Conservation (phyloP, 148 eudicot genomes). For the Rheum nobile region DNA sequence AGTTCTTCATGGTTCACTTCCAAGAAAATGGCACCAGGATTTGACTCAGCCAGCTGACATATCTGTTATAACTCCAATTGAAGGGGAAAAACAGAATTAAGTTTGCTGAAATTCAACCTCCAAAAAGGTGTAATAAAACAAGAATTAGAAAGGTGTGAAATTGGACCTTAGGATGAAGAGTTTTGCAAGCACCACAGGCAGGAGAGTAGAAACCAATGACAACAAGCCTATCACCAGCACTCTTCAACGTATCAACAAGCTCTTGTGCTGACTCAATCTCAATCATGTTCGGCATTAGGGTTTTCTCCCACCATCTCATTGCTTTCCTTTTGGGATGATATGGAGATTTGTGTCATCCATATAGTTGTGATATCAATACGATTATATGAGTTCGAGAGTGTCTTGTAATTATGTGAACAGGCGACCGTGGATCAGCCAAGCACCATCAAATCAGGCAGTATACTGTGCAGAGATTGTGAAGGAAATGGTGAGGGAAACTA, state of each 20-base stretch:
- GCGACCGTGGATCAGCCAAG: conserved; percentile 20
- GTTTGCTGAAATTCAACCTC: not conserved
- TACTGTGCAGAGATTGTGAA: conserved; percentile 41
- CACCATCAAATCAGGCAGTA: conserved; percentile 28
- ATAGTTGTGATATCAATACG: not conserved
- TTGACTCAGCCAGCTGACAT: conserved; percentile 78
- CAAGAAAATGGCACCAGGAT: conserved; percentile 56
- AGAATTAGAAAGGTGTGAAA: not conserved
- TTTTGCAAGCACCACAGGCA: conserved; percentile 92
- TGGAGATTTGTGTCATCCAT: not conserved
- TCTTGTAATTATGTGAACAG: conserved; percentile 11
- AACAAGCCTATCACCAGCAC: conserved; percentile 67
- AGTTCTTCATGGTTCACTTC: conserved; percentile 69
- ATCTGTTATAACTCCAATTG: conserved; percentile 27
- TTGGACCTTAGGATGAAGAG: conserved; percentile 85
- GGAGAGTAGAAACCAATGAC: conserved; percentile 80
- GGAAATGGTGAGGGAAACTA: conserved; percentile 40
- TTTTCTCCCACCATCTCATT: conserved; percentile 93
- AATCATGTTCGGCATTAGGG: conserved; percentile 63
- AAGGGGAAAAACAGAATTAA: not conserved
- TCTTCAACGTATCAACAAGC: conserved; percentile 40
- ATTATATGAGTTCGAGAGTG: not conserved
- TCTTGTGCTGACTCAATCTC: conserved; percentile 73
- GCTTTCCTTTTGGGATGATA: no score
- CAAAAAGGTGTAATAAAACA: not conserved